Conservation (phyloP, 2,329 filamentous ascomycete genomes). For the Hymenoscyphus scutula region DNA sequence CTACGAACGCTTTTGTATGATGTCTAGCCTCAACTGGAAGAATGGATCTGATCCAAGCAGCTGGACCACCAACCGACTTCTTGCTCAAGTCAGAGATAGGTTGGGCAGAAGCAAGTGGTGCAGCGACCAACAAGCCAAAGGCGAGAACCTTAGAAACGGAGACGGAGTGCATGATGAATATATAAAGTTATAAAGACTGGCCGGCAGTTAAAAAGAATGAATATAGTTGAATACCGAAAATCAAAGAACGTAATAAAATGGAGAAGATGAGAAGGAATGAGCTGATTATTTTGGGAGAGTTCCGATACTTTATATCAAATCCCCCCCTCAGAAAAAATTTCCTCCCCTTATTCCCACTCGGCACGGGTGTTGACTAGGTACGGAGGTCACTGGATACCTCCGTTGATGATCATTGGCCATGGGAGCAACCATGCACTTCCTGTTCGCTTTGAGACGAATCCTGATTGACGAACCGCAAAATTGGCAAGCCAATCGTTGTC, state of each 20-base stretch:
- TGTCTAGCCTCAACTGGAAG: background rate
- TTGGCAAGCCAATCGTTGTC: conserved; percentile 9
- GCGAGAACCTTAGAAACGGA: conserved; percentile 30
- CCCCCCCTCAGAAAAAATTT: too few species aligned
- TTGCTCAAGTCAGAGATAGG: background rate
- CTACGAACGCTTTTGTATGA: background rate
- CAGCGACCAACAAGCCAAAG: conserved; percentile 32
- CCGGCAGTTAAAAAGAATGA: conserved; percentile 30
- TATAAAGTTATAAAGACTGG: conserved; percentile 30
- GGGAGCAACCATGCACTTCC: background rate
- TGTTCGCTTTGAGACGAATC: background rate
- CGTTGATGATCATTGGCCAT: conserved; percentile 1
- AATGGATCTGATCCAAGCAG: conserved; percentile 6
- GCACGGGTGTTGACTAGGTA: too few species aligned
- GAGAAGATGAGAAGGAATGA: conserved; percentile 11
- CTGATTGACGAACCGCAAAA: background rate
- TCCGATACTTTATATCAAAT: background rate
- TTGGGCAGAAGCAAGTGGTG: conserved; percentile 26
- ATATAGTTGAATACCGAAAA: conserved; percentile 20
- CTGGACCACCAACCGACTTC: conserved; percentile 3
- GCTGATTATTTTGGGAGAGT: conserved; percentile 6
- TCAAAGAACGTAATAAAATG: conserved; percentile 4
- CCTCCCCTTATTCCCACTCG: too few species aligned
- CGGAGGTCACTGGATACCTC: background rate
- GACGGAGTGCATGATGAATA: conserved; percentile 31